Base-by-base conservation (phyloP, 2,329 filamentous ascomycete species). In the Diaporthe longicolla region DNA sequence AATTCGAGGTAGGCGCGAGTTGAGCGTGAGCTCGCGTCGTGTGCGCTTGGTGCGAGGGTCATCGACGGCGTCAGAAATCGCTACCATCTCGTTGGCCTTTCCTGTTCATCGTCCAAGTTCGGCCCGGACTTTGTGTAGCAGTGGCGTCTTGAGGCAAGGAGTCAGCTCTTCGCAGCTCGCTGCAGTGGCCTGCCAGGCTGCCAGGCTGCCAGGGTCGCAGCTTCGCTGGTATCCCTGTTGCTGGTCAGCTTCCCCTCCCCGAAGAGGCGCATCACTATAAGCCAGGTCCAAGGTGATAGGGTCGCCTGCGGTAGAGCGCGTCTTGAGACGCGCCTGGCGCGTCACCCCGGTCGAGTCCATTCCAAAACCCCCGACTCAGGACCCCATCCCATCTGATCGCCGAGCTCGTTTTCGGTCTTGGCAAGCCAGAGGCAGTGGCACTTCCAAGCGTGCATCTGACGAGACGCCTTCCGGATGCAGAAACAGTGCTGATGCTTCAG, bases 311-410 rank as follows among this genome's bases (percentile, higher is more conserved):
- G 59, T 55, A 63, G 57, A 55, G 50, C 58, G 66, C 61, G 63
- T 54, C 48, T 66, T 57, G 4, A 57, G 29, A 73, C 74, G 74
- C 74, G 71, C 43, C 58, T 48, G 59, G 66, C 74, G 74, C 74
- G 74, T 73, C 71, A 71, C 52, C 65, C 71, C 73, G 57, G 71
- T 48, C 35, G 45, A 55, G n/a, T 29, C 69, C 45, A 29, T 50
- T 24, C 37, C 35, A 73, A 48, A 29, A 24, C n/a, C 43, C 26
- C 65, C 70, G 73, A 72, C 70, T 68, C 73, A 66, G 43, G 32
- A 40, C 48, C 59, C 61, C 65, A 50, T 58, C 32, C 72, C 40
- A 65, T 61, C 57, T 70, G 66, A 71, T 71, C 50, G 68, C 58
- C 61, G 45, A 59, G 54, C 50, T 68, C 73, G 72, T 73, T 70